A percentile compares a stretch with the other conserved stretches of the same genome.
Evolutionary conservation across 345 rosid genomes (phyloP).

Genomic region (Lenwebbia sp.): DNA sequence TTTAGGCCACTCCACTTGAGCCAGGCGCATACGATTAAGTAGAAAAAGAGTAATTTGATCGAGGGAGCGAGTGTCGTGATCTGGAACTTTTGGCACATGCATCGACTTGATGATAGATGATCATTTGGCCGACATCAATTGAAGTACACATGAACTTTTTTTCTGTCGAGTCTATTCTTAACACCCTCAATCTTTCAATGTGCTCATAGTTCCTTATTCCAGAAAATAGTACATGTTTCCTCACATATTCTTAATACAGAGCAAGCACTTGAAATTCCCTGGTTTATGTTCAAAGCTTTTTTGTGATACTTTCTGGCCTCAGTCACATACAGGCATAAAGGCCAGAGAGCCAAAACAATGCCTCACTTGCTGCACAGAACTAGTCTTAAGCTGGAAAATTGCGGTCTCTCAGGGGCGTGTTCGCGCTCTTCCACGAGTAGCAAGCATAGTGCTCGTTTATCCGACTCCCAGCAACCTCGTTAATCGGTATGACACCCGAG

Average conservation of each 20-base stretch:
- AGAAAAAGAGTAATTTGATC: not conserved
- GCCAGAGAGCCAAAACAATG: not conserved
- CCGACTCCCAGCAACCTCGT: conserved; percentile 16
- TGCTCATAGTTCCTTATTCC: not conserved
- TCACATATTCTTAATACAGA: not conserved
- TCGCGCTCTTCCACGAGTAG: conserved; percentile 10
- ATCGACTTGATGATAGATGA: not conserved
- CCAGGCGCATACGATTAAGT: not conserved
- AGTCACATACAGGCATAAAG: not conserved
- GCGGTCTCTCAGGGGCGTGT: conserved; percentile 10
- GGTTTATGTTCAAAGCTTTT: not conserved
- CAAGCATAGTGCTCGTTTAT: not conserved
- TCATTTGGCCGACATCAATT: not conserved
- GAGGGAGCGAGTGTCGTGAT: not conserved
- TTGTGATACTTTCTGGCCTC: not conserved
- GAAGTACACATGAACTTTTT: not conserved
- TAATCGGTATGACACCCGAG: conserved; percentile 11
- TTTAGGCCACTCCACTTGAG: not conserved
- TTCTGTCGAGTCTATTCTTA: not conserved
- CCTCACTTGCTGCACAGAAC: not conserved
- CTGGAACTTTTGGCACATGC: not conserved
- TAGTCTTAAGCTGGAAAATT: not conserved
- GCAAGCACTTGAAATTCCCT: not conserved
- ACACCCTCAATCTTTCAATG: not conserved
- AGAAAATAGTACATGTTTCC: not conserved